Base-by-base conservation (phyloP, 139 green algal genomes). In the Tetraselmis chui region DNA sequence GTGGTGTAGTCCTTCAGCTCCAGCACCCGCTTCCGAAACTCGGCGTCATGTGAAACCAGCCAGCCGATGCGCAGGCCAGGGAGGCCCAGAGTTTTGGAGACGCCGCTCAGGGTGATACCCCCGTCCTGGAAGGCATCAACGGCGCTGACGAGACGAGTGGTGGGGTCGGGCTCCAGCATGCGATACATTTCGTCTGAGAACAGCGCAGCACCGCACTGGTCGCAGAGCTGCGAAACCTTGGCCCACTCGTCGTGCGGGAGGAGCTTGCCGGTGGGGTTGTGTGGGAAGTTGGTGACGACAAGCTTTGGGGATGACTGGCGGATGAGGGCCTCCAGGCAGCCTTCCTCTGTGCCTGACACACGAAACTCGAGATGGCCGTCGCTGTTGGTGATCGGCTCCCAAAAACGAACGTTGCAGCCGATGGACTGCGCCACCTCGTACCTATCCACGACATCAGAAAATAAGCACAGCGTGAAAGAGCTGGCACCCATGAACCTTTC, bases 161-260 rank as follows among this genome's bases (percentile, higher is more conserved):
- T 29, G 0, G 83, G 76, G 24, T 89, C 81, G 0, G 87, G 79
- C 86, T 94, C 92, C 59, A 95, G 82, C 5, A 81, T 30, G 1
- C 91, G 81, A 79, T 94, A 95, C 91, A 96, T 95, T 82, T 97
- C 93, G 76, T 97, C 93, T 25, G 79, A 90, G 88, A 95, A 95
- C 0, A 97, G 87, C 29, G 87, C 87, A 0, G 84, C 88, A 5
- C 83, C 87, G 59, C 93, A 81, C 22, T 67, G 29, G 1, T 11
- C 2, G 26, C 1, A 80, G 0, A 86, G 87, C 29, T 0, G 81
- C 24, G 5, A 23, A 2, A 45, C 76, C 76, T 1, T 29, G 28
- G 26, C 76, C 76, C 76, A 80, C 22, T 27, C 76, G 5, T 11
- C 28, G 5, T 28, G 1, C 58, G 24, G 23, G 80, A 90, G 79